Percentiles rank a stretch among this genome's conserved stretches.
phyloP scores from a whole-genome alignment of 164 flowering plant species.

The Brasenia schreberi region DNA sequence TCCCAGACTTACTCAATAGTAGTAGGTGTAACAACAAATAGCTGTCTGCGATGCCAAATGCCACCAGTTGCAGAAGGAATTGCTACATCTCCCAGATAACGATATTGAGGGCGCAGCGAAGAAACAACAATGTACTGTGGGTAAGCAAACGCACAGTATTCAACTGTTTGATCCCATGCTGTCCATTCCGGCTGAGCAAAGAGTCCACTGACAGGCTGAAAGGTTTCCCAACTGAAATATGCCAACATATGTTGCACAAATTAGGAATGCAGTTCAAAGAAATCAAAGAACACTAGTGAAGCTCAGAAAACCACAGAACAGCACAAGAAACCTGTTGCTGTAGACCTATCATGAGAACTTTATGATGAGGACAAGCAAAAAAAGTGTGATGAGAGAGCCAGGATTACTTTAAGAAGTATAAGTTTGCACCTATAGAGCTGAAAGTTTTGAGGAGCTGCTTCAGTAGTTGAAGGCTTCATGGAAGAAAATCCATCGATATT shows the following conservation, averaged over 20 bases:
- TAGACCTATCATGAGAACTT: too few relatives aligned
- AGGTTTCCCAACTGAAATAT: constrained; percentile 90
- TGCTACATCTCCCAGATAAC: constrained; percentile 98
- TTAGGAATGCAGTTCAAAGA: not conserved
- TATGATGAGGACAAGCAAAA: too few relatives aligned
- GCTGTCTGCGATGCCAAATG: constrained; percentile 98
- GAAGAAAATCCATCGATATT: constrained; percentile 54
- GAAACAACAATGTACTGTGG: constrained; percentile 83
- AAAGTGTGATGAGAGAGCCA: too few relatives aligned
- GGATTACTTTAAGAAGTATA: not conserved
- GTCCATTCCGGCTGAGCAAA: constrained; percentile 99
- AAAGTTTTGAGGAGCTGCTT: constrained; percentile 75
- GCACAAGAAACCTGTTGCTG: too few relatives aligned
- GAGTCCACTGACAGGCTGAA: constrained; percentile 86
- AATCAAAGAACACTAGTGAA: not conserved
- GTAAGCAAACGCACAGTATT: constrained; percentile 97
- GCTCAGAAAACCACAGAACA: not conserved
- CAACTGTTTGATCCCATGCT: constrained; percentile 99
- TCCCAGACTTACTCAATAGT: constrained; percentile 74
- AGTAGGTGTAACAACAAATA: constrained; percentile 93
- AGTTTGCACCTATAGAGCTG: constrained; percentile 70
- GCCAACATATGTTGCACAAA: constrained; percentile 3
- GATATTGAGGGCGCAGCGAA: constrained; percentile 88
- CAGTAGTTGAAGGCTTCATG: constrained; percentile 37
- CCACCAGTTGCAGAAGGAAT: constrained; percentile 89